Percentiles rank a stretch among this genome's conserved stretches.
These are phyloP conservation scores for Keithomyces neogunnii DNA, from an alignment of 2,329 filamentous ascomycete genomes.

Conservation along the genomic window DNA sequence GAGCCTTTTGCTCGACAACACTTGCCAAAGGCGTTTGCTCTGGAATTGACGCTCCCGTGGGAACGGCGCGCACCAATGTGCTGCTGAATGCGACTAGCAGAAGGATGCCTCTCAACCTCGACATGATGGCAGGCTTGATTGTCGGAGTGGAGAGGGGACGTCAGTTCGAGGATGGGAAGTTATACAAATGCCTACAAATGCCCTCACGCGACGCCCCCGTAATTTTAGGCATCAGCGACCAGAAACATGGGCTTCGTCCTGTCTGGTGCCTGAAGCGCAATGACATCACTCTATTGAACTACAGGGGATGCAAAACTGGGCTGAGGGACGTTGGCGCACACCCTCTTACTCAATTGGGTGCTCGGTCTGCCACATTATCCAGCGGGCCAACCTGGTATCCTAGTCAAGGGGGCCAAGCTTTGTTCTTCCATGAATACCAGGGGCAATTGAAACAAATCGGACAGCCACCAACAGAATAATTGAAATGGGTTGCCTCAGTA, in stretches of 20 bases:
- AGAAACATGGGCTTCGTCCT: neutral
- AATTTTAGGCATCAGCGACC: no score
- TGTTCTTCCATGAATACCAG: neutral
- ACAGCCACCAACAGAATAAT: no score
- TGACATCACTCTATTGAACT: constrained; percentile 1
- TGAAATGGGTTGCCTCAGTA: no score
- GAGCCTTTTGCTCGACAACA: constrained; percentile 9
- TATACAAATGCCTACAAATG: no score
- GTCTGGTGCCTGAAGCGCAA: constrained; percentile 4
- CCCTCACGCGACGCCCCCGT: no score
- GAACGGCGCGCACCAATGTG: constrained; percentile 1
- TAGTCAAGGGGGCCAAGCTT: no score
- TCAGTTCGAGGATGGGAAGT: no score
- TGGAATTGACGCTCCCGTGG: neutral
- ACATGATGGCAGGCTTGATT: neutral
- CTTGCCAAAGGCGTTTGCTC: neutral
- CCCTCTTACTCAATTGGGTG: neutral
- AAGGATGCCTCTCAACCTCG: constrained; percentile 2
- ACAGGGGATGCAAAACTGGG: neutral
- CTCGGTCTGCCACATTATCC: neutral
- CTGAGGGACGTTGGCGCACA: neutral
- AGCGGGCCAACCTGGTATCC: neutral
- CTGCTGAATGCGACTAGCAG: constrained; percentile 1
- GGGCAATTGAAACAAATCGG: neutral
- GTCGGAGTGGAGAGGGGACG: neutral